phyloP scores from a whole-genome alignment of 1,284 basidiomycete species.

The Mycosarcoma mackinlayi region DNA sequence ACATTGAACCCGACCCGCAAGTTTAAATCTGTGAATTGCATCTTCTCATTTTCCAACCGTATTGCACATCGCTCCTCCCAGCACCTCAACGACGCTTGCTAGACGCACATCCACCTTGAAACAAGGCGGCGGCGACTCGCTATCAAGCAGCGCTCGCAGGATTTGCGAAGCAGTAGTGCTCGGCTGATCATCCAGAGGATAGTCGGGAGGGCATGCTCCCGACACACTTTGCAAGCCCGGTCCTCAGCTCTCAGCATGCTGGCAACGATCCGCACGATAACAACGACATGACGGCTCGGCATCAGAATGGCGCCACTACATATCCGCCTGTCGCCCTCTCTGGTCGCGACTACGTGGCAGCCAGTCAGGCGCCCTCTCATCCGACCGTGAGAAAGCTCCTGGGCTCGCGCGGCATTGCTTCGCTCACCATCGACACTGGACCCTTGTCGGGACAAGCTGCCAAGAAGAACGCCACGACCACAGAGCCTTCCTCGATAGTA shows the following conservation, averaged over 20 bases:
- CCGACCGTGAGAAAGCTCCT: constrained; percentile 20
- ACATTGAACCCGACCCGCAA: too few species aligned
- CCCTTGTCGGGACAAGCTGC: constrained; percentile 14
- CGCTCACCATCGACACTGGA: constrained; percentile 47
- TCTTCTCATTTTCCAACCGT: background rate
- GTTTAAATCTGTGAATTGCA: too few species aligned
- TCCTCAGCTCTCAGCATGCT: constrained; percentile 23
- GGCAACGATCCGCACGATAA: background rate
- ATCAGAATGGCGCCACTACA: constrained; percentile 7
- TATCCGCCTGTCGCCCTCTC: constrained; percentile 17
- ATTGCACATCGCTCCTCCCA: constrained; percentile 5
- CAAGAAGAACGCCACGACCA: background rate
- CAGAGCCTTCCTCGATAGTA: constrained; percentile 2
- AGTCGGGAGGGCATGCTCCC: constrained; percentile 40
- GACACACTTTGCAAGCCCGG: constrained; percentile 37
- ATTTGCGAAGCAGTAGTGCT: too few species aligned
- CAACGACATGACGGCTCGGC: constrained; percentile 23
- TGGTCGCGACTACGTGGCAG: background rate
- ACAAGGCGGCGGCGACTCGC: too few species aligned
- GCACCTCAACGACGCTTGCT: too few species aligned
- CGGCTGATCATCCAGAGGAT: too few species aligned
- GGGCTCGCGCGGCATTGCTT: constrained; percentile 35
- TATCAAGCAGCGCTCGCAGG: too few species aligned
- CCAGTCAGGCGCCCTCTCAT: constrained; percentile 4
- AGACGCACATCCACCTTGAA: too few species aligned